Evolutionary conservation across 176 grass and related monocot species (phyloP).

Genomic region (Eragrostis curvula): DNA sequence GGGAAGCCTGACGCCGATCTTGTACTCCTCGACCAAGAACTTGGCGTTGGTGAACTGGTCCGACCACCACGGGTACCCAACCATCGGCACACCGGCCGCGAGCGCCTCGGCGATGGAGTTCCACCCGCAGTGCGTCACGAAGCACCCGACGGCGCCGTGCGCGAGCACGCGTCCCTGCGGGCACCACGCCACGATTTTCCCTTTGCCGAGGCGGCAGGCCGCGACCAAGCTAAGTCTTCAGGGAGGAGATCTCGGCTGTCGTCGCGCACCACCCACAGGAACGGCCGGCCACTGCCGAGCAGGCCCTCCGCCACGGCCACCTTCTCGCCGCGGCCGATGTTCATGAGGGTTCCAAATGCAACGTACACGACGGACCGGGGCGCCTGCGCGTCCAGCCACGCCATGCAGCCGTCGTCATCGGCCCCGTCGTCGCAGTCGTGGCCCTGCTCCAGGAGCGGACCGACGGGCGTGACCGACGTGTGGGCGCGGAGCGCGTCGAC

Average conservation of each 20-base stretch:
- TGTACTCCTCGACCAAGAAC: conserved; percentile 50
- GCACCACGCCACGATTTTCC: conserved; percentile 50
- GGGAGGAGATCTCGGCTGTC: conserved; percentile 22
- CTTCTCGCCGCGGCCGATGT: conserved; percentile 42
- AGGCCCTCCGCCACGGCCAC: conserved; percentile 49
- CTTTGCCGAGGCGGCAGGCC: not conserved
- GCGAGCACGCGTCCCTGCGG: conserved; percentile 50
- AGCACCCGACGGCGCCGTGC: conserved; percentile 57
- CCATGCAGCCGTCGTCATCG: conserved; percentile 8
- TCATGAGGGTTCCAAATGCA: conserved; percentile 61
- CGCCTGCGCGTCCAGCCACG: conserved; percentile 53
- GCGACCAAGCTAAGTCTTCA: not conserved
- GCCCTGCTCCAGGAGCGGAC: conserved; percentile 50
- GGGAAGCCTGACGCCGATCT: conserved; percentile 48
- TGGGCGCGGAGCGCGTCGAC: conserved; percentile 18
- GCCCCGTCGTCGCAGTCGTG: not conserved
- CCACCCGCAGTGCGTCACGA: conserved; percentile 80
- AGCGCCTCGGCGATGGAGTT: conserved; percentile 68
- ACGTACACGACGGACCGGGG: conserved; percentile 54
- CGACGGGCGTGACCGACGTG: conserved; percentile 29
- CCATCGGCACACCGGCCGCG: conserved; percentile 51
- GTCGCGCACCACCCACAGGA: conserved; percentile 63
- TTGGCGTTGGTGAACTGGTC: conserved; percentile 65
- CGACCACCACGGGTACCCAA: conserved; percentile 61
- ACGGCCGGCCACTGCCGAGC: conserved; percentile 18